Evolutionary conservation across 2,329 filamentous ascomycete species (phyloP).

Genomic region (Sporothrix globosa): DNA sequence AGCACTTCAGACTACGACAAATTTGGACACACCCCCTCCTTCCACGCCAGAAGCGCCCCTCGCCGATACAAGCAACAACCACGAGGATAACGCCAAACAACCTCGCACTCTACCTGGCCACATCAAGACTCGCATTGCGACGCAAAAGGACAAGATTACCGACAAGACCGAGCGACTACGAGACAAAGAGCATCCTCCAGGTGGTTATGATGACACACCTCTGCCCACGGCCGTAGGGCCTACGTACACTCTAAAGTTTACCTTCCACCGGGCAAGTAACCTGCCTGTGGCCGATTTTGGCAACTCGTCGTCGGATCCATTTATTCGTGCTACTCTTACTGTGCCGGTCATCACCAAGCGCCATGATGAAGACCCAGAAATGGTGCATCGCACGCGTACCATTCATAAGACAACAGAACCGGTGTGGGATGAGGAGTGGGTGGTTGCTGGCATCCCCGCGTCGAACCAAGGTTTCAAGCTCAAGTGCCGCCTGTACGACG

Average conservation of each 20-base stretch:
- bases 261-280: constrained; percentile 78
- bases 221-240: constrained; percentile 65
- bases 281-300: constrained; percentile 81
- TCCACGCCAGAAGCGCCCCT: neutral
- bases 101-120: neutral
- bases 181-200: constrained; percentile 26
- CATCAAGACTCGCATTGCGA: constrained; percentile 20
- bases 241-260: constrained; percentile 84
- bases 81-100: neutral
- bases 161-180: constrained; percentile 12
- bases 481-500: constrained; percentile 86
- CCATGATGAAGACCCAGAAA: constrained; percentile 82
- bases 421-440: constrained; percentile 82
- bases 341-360: constrained; percentile 66
- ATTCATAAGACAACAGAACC: constrained; percentile 73
- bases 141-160: constrained; percentile 9
- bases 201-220: constrained; percentile 58
- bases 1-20: too few relatives aligned
- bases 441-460: constrained; percentile 79
- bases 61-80: neutral
- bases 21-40: neutral
- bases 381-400: constrained; percentile 76
- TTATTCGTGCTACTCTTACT: constrained; percentile 73
- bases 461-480: constrained; percentile 67
- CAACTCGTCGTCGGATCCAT: constrained; percentile 81